A percentile compares a stretch with the other conserved stretches of the same genome.
Conservation (phyloP, 345 rosid species). For the Ceriops tagal region DNA sequence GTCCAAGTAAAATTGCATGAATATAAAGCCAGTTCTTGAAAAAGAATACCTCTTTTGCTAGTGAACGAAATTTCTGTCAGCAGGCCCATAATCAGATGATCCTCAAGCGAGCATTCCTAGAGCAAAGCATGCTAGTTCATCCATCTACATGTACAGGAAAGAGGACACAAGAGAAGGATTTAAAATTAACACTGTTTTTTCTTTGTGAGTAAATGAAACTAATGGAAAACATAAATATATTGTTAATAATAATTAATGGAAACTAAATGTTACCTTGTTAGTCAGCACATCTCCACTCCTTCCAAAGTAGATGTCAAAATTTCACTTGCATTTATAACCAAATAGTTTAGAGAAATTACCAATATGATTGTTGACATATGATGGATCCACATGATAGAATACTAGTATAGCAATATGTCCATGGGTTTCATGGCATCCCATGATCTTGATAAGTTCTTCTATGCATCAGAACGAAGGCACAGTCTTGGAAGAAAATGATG, state of each 20-base stretch:
- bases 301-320: too few relatives aligned
- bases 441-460: too few relatives aligned
- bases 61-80: too few relatives aligned
- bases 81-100: too few relatives aligned
- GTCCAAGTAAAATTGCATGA: too few relatives aligned
- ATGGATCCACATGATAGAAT: not conserved
- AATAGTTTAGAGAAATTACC: not conserved
- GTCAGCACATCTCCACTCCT: slow-evolving; percentile 42
- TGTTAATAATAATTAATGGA: not conserved
- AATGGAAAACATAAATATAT: too few relatives aligned
- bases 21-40: too few relatives aligned
- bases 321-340: not conserved
- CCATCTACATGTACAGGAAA: slow-evolving; percentile 56
- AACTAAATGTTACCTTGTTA: slow-evolving; percentile 58
- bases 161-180: not conserved
- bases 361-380: not conserved
- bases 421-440: not conserved
- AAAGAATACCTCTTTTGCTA: too few relatives aligned
- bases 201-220: too few relatives aligned
- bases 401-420: not conserved
- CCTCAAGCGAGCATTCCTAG: slow-evolving; percentile 88
- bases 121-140: slow-evolving; percentile 92
- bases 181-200: not conserved
- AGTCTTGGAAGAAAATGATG: too few relatives aligned
- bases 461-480: too few relatives aligned